Evolutionary conservation across 129 eudicot genomes (phyloP).

Genomic region (Pseudognaphalium luteoalbum): DNA sequence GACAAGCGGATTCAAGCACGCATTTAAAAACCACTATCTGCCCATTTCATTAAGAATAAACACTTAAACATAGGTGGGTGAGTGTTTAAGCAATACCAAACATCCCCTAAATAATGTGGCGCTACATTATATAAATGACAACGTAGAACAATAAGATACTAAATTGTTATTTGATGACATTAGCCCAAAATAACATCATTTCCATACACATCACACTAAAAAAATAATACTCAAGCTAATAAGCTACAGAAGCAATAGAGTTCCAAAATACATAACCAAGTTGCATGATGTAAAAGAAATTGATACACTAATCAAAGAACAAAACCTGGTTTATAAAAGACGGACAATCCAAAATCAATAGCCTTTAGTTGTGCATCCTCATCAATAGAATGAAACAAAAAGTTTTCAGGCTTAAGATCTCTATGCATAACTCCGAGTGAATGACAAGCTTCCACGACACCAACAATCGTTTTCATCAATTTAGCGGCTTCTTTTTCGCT

Average conservation of each 20-base stretch:
- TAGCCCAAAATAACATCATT: not conserved
- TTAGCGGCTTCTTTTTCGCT: slow-evolving; percentile 57
- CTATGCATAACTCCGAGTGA: slow-evolving; percentile 75
- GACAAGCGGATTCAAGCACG: no score
- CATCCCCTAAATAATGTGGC: not conserved
- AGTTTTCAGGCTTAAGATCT: slow-evolving; percentile 70
- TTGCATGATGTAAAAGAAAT: not conserved
- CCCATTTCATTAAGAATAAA: no score
- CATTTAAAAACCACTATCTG: no score
- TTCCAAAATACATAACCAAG: not conserved
- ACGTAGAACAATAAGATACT: not conserved
- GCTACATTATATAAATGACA: not conserved
- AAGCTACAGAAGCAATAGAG: not conserved
- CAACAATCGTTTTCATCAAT: slow-evolving; percentile 51
- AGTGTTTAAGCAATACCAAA: no score
- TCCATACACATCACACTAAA: not conserved
- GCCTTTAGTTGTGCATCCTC: slow-evolving; percentile 67
- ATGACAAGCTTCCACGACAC: slow-evolving; percentile 66
- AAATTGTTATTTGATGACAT: not conserved
- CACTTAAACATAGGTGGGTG: no score
- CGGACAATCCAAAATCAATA: slow-evolving; percentile 65
- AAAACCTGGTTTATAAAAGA: slow-evolving; percentile 68
- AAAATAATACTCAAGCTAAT: no score
- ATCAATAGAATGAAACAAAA: slow-evolving; percentile 42
- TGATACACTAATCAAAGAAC: slow-evolving; percentile 4